Evolutionary conservation across 2,329 filamentous ascomycete genomes (phyloP).

Genomic region (Penicillium nordicum): DNA sequence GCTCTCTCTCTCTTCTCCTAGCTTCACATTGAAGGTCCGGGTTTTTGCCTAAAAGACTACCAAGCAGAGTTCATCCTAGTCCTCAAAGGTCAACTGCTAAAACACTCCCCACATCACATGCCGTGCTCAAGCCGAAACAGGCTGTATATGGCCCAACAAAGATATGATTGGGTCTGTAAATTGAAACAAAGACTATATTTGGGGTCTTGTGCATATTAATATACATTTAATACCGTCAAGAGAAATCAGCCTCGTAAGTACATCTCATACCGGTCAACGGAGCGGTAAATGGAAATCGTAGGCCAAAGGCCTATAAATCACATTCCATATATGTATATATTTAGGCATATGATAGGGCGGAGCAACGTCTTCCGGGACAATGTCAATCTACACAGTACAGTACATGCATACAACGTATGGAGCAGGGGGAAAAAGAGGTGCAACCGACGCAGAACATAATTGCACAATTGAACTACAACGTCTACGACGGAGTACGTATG

Average conservation of each 20-base stretch:
- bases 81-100: neutral
- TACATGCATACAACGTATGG: neutral
- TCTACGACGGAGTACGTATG: neutral
- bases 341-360: conserved; percentile 4
- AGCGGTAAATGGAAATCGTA: neutral
- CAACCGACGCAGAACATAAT: neutral
- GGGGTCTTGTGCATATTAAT: neutral
- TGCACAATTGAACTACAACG: neutral
- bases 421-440: neutral
- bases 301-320: neutral
- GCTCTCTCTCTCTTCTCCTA: too few species aligned
- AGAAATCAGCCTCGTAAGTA: neutral
- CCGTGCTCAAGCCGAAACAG: neutral
- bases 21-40: too few species aligned
- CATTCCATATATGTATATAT: neutral
- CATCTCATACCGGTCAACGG: neutral
- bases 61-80: neutral
- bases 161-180: neutral
- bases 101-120: conserved; percentile 5
- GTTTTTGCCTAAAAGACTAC: neutral
- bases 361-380: conserved; percentile 1
- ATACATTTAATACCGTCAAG: neutral
- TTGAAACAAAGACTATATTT: neutral
- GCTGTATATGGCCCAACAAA: neutral
- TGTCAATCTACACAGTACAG: neutral